phyloP scores from a whole-genome alignment of 805 yeast species.

The Pichia eremophila region DNA sequence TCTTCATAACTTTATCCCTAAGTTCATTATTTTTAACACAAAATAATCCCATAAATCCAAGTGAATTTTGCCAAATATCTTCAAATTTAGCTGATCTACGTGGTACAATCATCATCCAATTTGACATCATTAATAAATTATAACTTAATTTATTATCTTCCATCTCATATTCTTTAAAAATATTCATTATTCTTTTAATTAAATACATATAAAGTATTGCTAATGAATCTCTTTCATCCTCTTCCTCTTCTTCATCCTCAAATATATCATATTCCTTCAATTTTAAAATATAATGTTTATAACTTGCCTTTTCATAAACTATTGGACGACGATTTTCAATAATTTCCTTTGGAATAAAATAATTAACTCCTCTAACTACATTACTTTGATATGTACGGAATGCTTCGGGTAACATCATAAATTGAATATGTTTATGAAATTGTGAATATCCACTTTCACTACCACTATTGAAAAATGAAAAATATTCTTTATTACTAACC shows the following conservation, averaged over 20 bases:
- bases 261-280: constrained; percentile 32
- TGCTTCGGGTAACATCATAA: constrained; percentile 57
- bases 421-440: constrained; percentile 86
- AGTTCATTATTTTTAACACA: constrained; percentile 61
- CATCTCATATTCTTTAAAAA: constrained; percentile 42
- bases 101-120: constrained; percentile 85
- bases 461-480: constrained; percentile 88
- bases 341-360: constrained; percentile 44
- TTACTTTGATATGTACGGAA: constrained; percentile 51
- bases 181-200: constrained; percentile 61
- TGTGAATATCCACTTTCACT: constrained; percentile 89
- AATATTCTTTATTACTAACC: constrained; percentile 31
- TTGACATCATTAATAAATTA: constrained; percentile 71
- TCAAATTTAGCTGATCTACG: constrained; percentile 49
- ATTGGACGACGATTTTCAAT: constrained; percentile 43
- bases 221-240: constrained; percentile 45
- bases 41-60: constrained; percentile 72
- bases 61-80: constrained; percentile 62
- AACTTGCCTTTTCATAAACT: constrained; percentile 51
- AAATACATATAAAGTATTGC: constrained; percentile 65
- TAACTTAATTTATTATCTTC: constrained; percentile 46
- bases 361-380: constrained; percentile 34
- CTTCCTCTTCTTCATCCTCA: constrained; percentile 23
- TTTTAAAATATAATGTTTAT: constrained; percentile 76
- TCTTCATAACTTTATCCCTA: constrained; percentile 35